These are phyloP conservation scores for Xanthoconium purpureum DNA, from an alignment of 768 basidiomycete genomes.

Conservation along the genomic window DNA sequence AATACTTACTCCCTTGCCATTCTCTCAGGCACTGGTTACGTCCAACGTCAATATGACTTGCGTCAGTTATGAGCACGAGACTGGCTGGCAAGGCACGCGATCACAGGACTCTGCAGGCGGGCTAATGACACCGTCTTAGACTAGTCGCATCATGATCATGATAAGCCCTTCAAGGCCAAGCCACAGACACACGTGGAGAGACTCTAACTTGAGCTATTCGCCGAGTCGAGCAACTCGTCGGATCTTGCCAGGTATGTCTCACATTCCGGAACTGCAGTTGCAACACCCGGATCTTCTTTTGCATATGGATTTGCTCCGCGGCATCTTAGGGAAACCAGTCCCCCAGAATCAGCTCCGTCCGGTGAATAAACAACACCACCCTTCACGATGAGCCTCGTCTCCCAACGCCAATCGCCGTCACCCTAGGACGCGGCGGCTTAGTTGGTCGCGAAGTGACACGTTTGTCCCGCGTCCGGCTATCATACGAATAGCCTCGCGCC, in stretches of 20 bases:
- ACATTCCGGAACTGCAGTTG: background rate
- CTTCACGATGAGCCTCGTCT: background rate
- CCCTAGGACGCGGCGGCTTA: background rate
- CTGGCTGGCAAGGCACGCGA: background rate
- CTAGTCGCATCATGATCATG: background rate
- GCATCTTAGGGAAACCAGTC: background rate
- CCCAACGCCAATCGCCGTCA: background rate
- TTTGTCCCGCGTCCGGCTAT: background rate
- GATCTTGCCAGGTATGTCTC: conserved; percentile 14
- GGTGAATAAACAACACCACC: conserved; percentile 3
- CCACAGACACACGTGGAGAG: background rate
- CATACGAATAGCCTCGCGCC: background rate
- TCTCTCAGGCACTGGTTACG: no score
- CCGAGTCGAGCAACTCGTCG: background rate
- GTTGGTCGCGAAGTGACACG: background rate
- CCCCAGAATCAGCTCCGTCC: background rate
- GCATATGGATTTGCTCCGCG: conserved; percentile 9
- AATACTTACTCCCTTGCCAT: no score
- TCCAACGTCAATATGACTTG: no score
- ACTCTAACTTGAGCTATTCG: background rate
- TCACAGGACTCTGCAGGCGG: background rate
- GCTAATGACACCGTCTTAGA: background rate
- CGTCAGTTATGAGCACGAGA: background rate
- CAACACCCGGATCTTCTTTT: conserved; percentile 12
- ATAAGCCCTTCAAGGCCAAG: background rate